phyloP scores from a whole-genome alignment of 208 protist genomes.

The Angomonas ambiguus region DNA sequence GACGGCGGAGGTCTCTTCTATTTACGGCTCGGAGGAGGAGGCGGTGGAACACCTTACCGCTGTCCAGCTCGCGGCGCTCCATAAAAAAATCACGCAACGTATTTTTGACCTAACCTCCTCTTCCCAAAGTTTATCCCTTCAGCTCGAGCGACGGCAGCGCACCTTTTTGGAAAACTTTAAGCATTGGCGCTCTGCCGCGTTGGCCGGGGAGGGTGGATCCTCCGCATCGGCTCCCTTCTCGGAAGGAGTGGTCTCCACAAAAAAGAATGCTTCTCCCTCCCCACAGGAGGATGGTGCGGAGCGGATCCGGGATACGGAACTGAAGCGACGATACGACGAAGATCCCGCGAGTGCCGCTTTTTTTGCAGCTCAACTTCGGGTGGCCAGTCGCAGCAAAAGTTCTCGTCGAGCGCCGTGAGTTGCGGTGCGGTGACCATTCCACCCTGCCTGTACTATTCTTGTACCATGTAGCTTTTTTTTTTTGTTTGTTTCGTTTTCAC shows the following conservation, averaged over 20 bases:
- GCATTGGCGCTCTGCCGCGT: constrained; percentile 23
- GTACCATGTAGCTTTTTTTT: neutral
- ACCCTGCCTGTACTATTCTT: too few species aligned
- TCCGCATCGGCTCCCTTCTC: neutral
- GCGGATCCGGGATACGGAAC: neutral
- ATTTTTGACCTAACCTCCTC: neutral
- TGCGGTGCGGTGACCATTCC: neutral
- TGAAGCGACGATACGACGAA: neutral
- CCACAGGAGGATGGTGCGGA: neutral
- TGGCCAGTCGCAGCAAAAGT: constrained; percentile 2
- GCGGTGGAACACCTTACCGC: neutral
- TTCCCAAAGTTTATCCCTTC: neutral
- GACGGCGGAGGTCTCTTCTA: neutral
- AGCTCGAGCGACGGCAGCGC: constrained; percentile 22
- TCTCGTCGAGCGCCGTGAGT: neutral
- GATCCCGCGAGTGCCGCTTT: constrained; percentile 2
- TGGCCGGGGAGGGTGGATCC: neutral
- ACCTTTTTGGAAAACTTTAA: constrained; percentile 61
- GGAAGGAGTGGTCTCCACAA: neutral
- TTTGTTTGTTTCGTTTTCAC: too few species aligned
- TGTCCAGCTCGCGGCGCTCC: constrained; percentile 2
- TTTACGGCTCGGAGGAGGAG: neutral
- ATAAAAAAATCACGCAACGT: neutral
- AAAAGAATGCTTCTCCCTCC: constrained; percentile 4
- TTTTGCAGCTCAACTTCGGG: neutral